Percentiles rank a stretch among this genome's conserved stretches.
Conservation (phyloP, 306 rosid genomes). For the Oemleria cerasiformis region DNA sequence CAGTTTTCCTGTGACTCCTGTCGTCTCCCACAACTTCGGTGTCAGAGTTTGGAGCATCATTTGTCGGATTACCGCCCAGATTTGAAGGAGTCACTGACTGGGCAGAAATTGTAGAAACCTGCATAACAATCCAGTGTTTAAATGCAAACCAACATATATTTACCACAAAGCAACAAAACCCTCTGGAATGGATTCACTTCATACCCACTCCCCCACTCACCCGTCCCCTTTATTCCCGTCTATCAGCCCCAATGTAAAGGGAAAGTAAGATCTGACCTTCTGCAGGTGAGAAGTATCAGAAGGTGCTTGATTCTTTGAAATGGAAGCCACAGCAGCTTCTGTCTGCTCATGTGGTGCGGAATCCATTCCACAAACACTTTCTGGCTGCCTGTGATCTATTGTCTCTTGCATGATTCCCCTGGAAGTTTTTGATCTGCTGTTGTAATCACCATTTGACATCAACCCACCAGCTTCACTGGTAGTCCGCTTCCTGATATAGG, state of each 20-base stretch:
- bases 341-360: constrained; percentile 32
- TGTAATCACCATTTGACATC: constrained; percentile 49
- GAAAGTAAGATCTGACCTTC: constrained; percentile 43
- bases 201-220: too few relatives aligned
- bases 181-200: too few relatives aligned
- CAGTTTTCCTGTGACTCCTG: constrained; percentile 21
- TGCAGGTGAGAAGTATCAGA: constrained; percentile 40
- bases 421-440: constrained; percentile 45
- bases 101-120: constrained; percentile 49
- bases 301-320: constrained; percentile 36
- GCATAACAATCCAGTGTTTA: constrained; percentile 27
- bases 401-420: constrained; percentile 39
- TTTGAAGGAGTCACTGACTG: constrained; percentile 36
- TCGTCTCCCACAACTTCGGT: constrained; percentile 32
- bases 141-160: constrained; percentile 9
- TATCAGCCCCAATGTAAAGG: constrained; percentile 13
- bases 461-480: constrained; percentile 43
- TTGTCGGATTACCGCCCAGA: constrained; percentile 34
- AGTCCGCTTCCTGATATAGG: constrained; percentile 66
- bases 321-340: constrained; percentile 37
- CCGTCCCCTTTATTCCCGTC: neutral
- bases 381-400: constrained; percentile 29
- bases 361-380: constrained; percentile 32
- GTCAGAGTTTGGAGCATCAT: constrained; percentile 29
- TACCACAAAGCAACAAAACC: neutral